Conservation (phyloP, 129 eudicot genomes). For the Rutidosis leptorrhynchoides region DNA sequence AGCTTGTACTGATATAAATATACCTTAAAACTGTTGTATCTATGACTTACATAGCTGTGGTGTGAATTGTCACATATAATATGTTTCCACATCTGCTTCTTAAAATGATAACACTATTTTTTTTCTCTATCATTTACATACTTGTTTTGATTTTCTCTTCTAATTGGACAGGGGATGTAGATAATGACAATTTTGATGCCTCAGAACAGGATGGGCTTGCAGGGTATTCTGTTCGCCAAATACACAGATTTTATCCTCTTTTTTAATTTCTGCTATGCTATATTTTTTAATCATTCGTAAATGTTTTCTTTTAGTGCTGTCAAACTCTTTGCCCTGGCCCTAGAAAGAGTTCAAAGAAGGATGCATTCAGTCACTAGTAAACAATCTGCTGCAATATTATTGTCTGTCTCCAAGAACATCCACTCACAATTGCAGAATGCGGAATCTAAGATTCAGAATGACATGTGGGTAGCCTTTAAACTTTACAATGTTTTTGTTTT, state of each 20-base stretch:
- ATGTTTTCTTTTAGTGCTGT: conserved; percentile 59
- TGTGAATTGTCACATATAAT: background rate
- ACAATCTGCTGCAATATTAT: conserved; percentile 69
- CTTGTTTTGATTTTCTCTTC: conserved; percentile 9
- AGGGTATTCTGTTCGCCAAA: conserved; percentile 40
- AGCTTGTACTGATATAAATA: background rate
- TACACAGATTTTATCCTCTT: background rate
- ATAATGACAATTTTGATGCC: conserved; percentile 27
- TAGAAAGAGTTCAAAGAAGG: conserved; percentile 68
- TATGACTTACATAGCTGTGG: conserved; percentile 1
- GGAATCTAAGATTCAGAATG: conserved; percentile 72
- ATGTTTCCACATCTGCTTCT: conserved; percentile 6
- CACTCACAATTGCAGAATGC: conserved; percentile 59
- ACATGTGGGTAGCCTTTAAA: conserved; percentile 53
- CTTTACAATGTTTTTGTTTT: background rate
- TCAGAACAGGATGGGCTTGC: conserved; percentile 62
- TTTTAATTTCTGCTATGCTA: background rate
- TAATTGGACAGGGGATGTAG: conserved; percentile 48
- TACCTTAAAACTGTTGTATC: background rate
- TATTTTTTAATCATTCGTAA: conserved; percentile 13
- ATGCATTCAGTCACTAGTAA: conserved; percentile 51
- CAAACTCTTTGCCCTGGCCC: conserved; percentile 58
- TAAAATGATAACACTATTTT: background rate
- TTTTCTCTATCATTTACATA: conserved; percentile 11
- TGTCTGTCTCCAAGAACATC: conserved; percentile 61